Percentiles rank a stretch among this genome's conserved stretches.
phyloP scores from a whole-genome alignment of 225 moss, liverwort and hornwort genomes.

The Ulota crispa region DNA sequence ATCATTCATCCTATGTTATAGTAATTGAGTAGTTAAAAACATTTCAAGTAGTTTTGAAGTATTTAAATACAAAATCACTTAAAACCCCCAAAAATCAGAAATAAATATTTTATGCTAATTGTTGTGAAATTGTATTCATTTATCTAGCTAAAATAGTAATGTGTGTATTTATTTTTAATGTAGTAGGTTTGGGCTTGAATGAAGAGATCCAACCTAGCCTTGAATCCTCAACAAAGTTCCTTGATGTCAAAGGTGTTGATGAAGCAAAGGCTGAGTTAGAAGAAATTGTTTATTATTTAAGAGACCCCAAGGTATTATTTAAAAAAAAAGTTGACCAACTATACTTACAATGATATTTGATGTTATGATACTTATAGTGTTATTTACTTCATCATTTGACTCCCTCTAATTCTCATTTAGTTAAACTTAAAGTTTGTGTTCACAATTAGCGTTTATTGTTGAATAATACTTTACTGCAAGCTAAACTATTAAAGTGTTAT shows the following conservation, averaged over 20 bases:
- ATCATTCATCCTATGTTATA: too few relatives aligned
- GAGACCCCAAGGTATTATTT: slow-evolving; percentile 66
- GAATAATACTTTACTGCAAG: too few relatives aligned
- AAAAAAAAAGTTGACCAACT: not conserved
- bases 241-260: slow-evolving; percentile 87
- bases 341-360: too few relatives aligned
- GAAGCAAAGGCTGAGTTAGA: slow-evolving; percentile 85
- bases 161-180: slow-evolving; percentile 12
- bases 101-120: not conserved
- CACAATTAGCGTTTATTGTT: too few relatives aligned
- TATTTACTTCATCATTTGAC: too few relatives aligned
- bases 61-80: not conserved
- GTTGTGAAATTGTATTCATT: not conserved
- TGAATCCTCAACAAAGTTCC: slow-evolving; percentile 84
- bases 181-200: slow-evolving; percentile 70
- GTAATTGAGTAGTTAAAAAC: too few relatives aligned
- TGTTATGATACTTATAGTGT: too few relatives aligned
- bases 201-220: slow-evolving; percentile 88
- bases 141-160: not conserved
- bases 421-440: too few relatives aligned
- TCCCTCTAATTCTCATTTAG: too few relatives aligned
- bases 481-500: too few relatives aligned
- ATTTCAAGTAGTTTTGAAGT: too few relatives aligned
- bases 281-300: slow-evolving; percentile 85
- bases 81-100: not conserved